phyloP scores from a whole-genome alignment of 225 moss, liverwort and hornwort genomes.

The Climacium dendroides region DNA sequence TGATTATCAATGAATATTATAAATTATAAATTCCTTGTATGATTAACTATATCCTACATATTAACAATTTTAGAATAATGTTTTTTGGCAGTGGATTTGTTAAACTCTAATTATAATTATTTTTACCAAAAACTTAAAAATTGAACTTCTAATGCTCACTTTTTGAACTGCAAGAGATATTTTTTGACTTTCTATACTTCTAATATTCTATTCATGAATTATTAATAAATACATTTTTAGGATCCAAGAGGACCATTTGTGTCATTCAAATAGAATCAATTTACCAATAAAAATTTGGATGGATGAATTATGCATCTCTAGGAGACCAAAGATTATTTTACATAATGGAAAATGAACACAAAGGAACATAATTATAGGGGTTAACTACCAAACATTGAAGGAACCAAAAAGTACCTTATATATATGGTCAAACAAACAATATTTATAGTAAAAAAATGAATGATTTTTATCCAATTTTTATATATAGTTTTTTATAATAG shows the following conservation, averaged over 20 bases:
- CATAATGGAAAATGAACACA: too few species aligned
- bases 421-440: too few species aligned
- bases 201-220: neutral
- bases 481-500: too few species aligned
- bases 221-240: neutral
- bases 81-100: neutral
- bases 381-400: too few species aligned
- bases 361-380: too few species aligned
- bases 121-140: neutral
- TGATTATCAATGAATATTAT: neutral
- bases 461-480: too few species aligned
- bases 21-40: neutral
- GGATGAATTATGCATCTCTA: too few species aligned
- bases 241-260: neutral
- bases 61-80: neutral
- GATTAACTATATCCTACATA: neutral
- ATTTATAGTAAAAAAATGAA: too few species aligned
- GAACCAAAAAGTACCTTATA: too few species aligned
- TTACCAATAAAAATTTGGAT: too few species aligned
- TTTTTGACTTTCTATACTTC: neutral
- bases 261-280: neutral
- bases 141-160: neutral
- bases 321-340: too few species aligned
- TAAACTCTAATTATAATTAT: neutral
- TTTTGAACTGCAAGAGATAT: neutral